phyloP scores from a whole-genome alignment of 129 eudicot species.

The Saussurea involucrata region DNA sequence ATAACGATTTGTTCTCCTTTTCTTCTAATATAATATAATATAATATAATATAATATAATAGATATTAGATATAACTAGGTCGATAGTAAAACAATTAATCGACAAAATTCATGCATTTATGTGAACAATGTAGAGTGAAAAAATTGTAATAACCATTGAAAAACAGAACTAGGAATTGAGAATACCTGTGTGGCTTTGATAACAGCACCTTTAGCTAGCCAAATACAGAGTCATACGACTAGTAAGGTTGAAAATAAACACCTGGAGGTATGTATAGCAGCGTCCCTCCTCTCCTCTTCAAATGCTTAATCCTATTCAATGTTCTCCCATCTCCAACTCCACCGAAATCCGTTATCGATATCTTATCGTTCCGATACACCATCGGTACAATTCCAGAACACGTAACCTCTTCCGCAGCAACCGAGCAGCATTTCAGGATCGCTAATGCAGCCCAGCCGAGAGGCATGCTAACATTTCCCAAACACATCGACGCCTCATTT shows the following conservation, averaged over 20 bases:
- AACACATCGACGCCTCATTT: slow-evolving; percentile 12
- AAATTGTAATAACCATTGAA: background rate
- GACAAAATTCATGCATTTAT: background rate
- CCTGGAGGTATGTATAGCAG: slow-evolving; percentile 65
- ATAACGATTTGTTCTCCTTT: background rate
- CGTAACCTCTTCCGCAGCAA: slow-evolving; percentile 40
- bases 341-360: slow-evolving; percentile 71
- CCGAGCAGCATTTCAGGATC: slow-evolving; percentile 19
- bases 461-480: slow-evolving; percentile 20
- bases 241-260: slow-evolving; percentile 57
- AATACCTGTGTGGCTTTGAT: slow-evolving; percentile 64
- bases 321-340: slow-evolving; percentile 76
- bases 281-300: slow-evolving; percentile 63
- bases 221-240: slow-evolving; percentile 65
- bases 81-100: background rate
- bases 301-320: slow-evolving; percentile 51
- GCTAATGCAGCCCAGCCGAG: background rate
- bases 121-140: background rate
- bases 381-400: slow-evolving; percentile 78
- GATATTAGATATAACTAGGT: background rate
- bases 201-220: slow-evolving; percentile 66
- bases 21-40: background rate
- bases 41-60: too few relatives aligned
- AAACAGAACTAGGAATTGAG: background rate
- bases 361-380: slow-evolving; percentile 57